Percentiles rank a stretch among this genome's conserved stretches.
Conservation (phyloP, 306 rosid genomes). For the Dryas drummondii region DNA sequence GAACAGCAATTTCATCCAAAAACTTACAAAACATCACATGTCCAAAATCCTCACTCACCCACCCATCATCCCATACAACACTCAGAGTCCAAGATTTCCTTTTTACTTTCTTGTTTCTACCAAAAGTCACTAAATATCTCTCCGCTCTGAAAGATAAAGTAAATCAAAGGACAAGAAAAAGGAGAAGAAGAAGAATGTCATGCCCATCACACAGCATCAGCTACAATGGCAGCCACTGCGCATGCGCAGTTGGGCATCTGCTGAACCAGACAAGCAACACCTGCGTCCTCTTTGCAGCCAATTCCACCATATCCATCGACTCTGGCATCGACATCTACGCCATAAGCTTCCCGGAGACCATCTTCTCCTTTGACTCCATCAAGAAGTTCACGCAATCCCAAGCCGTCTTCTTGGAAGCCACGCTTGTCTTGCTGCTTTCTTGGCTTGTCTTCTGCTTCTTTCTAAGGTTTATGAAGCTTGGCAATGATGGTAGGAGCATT, state of each 20-base stretch:
- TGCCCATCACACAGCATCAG: conserved; percentile 65
- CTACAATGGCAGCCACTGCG: conserved; percentile 67
- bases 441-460: conserved; percentile 72
- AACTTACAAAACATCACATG: no score
- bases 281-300: conserved; percentile 50
- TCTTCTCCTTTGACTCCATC: conserved; percentile 67
- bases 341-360: conserved; percentile 51
- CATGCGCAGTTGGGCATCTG: conserved; percentile 71
- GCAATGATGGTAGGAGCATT: conserved; percentile 57
- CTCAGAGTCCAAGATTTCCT: no score
- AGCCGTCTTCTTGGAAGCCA: conserved; percentile 92
- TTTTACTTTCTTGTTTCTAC: not conserved
- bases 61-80: no score
- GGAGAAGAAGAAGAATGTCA: conserved; percentile 41
- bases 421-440: conserved; percentile 65
- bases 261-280: conserved; percentile 29
- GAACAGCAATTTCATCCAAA: no score
- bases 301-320: conserved; percentile 45
- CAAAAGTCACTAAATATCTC: not conserved
- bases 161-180: not conserved
- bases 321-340: conserved; percentile 52
- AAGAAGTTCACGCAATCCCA: conserved; percentile 93
- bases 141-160: no score
- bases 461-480: conserved; percentile 61
- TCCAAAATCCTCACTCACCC: no score